These are phyloP conservation scores for Fusarium sp. DNA, from an alignment of 2,329 filamentous ascomycete species.

Conservation along the genomic window DNA sequence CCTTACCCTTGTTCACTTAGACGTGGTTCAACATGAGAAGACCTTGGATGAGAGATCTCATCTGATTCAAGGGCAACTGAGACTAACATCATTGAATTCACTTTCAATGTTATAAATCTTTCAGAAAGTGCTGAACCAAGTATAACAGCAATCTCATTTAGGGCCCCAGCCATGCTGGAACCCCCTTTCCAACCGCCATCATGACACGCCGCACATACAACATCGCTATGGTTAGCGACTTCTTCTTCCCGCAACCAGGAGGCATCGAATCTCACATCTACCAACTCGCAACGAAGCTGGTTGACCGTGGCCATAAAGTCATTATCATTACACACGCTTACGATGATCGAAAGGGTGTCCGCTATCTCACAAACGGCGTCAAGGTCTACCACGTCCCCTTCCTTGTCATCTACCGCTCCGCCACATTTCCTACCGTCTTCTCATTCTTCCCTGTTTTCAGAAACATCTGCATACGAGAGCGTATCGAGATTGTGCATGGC, in stretches of 20 bases:
- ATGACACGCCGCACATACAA: slow-evolving; percentile 74
- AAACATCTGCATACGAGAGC: slow-evolving; percentile 94
- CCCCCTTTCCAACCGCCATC: slow-evolving; percentile 47
- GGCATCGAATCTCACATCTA: slow-evolving; percentile 99
- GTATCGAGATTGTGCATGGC: slow-evolving; percentile 98
- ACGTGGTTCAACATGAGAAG: slow-evolving; percentile 37
- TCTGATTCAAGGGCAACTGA: slow-evolving; percentile 1
- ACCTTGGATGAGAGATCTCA: slow-evolving; percentile 31
- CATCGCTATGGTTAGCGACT: slow-evolving; percentile 96
- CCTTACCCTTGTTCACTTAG: slow-evolving; percentile 39
- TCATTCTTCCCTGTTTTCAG: slow-evolving; percentile 98
- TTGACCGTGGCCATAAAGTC: slow-evolving; percentile 97
- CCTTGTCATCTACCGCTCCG: slow-evolving; percentile 92
- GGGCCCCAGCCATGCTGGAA: slow-evolving; percentile 35
- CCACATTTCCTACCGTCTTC: slow-evolving; percentile 96
- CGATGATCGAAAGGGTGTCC: slow-evolving; percentile 88
- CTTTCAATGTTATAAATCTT: neutral
- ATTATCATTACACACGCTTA: slow-evolving; percentile 98
- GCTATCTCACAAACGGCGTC: slow-evolving; percentile 96
- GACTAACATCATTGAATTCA: neutral
- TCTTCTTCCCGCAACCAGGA: slow-evolving; percentile 98
- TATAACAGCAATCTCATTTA: neutral
- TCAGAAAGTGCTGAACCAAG: slow-evolving; percentile 26
- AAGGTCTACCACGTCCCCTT: slow-evolving; percentile 99
- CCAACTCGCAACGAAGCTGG: slow-evolving; percentile 94